These are phyloP conservation scores for Neurospora sp. DNA, from an alignment of 495 filamentous ascomycete species.

Conservation along the genomic window DNA sequence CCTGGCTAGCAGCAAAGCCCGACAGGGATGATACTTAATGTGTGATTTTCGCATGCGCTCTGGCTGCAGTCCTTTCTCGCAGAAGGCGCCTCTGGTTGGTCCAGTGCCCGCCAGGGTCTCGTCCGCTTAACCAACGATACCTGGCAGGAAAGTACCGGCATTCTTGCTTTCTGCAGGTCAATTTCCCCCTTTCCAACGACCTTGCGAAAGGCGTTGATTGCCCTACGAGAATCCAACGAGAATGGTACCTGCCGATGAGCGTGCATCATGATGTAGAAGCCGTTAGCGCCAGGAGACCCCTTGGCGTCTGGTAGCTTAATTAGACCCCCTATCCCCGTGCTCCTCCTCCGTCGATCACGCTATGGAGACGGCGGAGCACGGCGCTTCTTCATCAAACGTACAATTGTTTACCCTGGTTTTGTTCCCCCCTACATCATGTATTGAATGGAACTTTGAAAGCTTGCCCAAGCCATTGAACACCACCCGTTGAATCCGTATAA, in stretches of 20 bases:
- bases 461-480: not conserved
- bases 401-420: not conserved
- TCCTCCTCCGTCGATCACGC: not conserved
- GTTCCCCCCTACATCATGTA: not conserved
- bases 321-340: not conserved
- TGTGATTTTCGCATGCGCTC: not conserved
- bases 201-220: not conserved
- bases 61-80: not conserved
- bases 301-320: not conserved
- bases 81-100: not conserved
- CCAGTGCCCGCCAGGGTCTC: not conserved
- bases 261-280: not conserved
- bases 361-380: not conserved
- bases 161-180: not conserved
- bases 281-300: not conserved
- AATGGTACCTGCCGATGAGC: not conserved
- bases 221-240: not conserved
- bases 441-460: not conserved
- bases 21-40: not conserved
- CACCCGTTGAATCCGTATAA: not conserved
- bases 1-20: not conserved
- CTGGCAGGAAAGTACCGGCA: not conserved
- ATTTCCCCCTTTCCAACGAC: not conserved
- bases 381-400: constrained; percentile 1
- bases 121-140: not conserved